Percentiles rank a stretch among this genome's conserved stretches.
These are phyloP conservation scores for Suillus sp. DNA, from an alignment of 768 basidiomycete genomes.

Conservation along the genomic window DNA sequence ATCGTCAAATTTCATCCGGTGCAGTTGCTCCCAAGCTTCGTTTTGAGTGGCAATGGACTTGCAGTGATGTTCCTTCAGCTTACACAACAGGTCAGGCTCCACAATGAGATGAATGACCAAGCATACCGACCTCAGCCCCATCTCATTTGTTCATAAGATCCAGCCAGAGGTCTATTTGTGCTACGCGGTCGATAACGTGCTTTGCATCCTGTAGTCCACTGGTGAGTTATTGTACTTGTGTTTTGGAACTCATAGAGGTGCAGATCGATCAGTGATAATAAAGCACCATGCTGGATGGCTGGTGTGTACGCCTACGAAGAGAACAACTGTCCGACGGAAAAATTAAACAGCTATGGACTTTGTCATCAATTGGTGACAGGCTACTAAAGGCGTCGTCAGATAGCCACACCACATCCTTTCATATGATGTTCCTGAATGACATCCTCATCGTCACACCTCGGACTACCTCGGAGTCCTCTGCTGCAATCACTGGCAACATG, in stretches of 20 bases:
- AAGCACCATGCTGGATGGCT: background rate
- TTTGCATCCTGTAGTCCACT: background rate
- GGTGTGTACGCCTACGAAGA: background rate
- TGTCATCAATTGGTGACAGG: too few relatives aligned
- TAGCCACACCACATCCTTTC: background rate
- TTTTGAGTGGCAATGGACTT: too few relatives aligned
- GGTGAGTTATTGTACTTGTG: background rate
- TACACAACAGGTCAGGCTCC: too few relatives aligned
- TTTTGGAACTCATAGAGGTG: background rate
- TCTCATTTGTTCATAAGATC: too few relatives aligned
- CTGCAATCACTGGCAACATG: background rate
- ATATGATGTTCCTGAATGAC: background rate
- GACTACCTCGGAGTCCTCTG: background rate
- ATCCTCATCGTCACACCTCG: background rate
- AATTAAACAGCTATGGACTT: too few relatives aligned
- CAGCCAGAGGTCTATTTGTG: too few relatives aligned
- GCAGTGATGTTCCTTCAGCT: too few relatives aligned
- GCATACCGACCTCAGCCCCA: too few relatives aligned
- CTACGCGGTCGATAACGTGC: too few relatives aligned
- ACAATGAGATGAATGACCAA: too few relatives aligned
- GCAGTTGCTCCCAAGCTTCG: constrained; percentile 39
- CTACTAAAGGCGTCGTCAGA: background rate
- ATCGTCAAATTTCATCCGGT: constrained; percentile 77
- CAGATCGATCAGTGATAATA: background rate
- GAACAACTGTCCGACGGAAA: background rate